phyloP scores from a whole-genome alignment of 169 alveolate species.

The Plasmodium relictum region DNA sequence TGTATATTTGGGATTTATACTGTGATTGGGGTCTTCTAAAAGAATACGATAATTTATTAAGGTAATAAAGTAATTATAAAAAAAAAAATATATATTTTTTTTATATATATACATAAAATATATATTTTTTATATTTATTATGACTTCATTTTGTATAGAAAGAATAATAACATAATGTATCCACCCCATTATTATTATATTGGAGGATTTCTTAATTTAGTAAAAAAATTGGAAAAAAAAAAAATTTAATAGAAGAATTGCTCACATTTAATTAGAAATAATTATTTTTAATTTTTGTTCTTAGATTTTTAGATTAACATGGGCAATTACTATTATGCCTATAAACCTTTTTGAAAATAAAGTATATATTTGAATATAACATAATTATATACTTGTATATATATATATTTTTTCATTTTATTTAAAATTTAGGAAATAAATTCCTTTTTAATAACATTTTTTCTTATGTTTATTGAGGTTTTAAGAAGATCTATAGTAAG shows the following conservation, averaged over 20 bases:
- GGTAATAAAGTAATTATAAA: constrained; percentile 39
- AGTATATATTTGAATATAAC: not conserved
- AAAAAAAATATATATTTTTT: not conserved
- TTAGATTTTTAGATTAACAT: constrained; percentile 84
- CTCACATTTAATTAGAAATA: not conserved
- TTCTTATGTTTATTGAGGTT: constrained; percentile 67
- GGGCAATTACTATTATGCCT: constrained; percentile 89
- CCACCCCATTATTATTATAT: constrained; percentile 81
- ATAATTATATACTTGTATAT: not conserved
- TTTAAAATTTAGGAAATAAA: constrained; percentile 38
- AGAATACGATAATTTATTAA: constrained; percentile 77
- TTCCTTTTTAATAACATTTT: constrained; percentile 44
- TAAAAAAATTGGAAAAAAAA: not conserved
- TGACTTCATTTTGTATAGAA: constrained; percentile 14
- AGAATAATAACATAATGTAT: constrained; percentile 77
- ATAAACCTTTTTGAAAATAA: constrained; percentile 78
- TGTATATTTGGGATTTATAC: constrained; percentile 90
- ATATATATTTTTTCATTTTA: constrained; percentile 9
- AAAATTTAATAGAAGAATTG: not conserved
- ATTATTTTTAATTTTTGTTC: not conserved
- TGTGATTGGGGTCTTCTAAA: constrained; percentile 91
- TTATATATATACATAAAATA: not conserved
- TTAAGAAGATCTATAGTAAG: constrained; percentile 66
- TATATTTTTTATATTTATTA: not conserved
- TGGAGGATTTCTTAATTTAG: constrained; percentile 80